phyloP scores from a whole-genome alignment of 2,329 filamentous ascomycete genomes.

The Colletotrichum agaves region DNA sequence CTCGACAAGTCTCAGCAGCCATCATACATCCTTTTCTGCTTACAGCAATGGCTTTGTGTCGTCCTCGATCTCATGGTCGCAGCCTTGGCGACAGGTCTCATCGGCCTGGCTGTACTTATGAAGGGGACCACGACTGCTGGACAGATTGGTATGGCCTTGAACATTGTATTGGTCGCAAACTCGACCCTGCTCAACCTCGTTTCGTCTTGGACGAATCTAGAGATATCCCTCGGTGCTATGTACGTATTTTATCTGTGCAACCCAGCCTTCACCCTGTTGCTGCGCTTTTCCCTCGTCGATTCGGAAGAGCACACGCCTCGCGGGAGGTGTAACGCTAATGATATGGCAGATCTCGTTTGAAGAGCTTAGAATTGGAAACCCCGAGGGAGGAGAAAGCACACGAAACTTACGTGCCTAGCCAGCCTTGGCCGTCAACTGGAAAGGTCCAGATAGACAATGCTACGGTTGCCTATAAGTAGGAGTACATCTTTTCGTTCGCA shows the following conservation, averaged over 20 bases:
- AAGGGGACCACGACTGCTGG: conserved; percentile 28
- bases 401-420: conserved; percentile 39
- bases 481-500: background rate
- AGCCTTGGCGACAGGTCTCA: conserved; percentile 56
- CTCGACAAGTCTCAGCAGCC: conserved; percentile 66
- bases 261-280: background rate
- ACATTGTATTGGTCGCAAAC: conserved; percentile 43
- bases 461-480: conserved; percentile 45
- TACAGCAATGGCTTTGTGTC: conserved; percentile 67
- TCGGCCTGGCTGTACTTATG: conserved; percentile 53
- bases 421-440: conserved; percentile 48
- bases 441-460: conserved; percentile 47
- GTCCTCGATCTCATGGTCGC: conserved; percentile 62
- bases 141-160: conserved; percentile 40
- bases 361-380: conserved; percentile 43
- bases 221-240: conserved; percentile 44
- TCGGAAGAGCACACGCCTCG: no score
- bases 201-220: conserved; percentile 46
- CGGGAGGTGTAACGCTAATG: background rate
- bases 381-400: conserved; percentile 43
- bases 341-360: conserved; percentile 39
- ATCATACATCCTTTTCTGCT: conserved; percentile 65
- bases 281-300: background rate
- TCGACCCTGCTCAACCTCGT: conserved; percentile 44
- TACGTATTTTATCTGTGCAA: background rate